These are phyloP conservation scores for Candida qinlingensis DNA, from an alignment of 805 yeast species.

Conservation along the genomic window DNA sequence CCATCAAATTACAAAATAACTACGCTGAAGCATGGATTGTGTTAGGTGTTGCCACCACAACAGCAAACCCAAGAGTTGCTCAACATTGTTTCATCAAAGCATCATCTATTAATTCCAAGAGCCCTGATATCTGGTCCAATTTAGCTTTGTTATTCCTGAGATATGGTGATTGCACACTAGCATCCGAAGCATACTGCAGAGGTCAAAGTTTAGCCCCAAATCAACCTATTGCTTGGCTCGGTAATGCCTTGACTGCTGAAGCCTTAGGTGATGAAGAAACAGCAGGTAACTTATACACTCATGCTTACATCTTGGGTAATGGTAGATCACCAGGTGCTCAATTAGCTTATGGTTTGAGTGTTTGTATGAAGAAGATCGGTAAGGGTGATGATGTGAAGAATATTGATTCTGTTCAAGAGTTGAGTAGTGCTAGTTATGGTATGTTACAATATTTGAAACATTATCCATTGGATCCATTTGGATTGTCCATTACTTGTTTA, in stretches of 20 bases:
- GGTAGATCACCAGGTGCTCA: constrained; percentile 69
- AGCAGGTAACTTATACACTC: constrained; percentile 63
- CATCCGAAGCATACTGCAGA: constrained; percentile 63
- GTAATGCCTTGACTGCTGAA: constrained; percentile 64
- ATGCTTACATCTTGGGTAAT: constrained; percentile 72
- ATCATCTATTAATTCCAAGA: constrained; percentile 59
- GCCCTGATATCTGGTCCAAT: constrained; percentile 71
- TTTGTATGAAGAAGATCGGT: constrained; percentile 43
- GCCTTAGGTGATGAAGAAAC: constrained; percentile 41
- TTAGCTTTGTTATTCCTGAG: constrained; percentile 72
- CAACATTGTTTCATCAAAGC: constrained; percentile 95
- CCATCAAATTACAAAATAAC: constrained; percentile 66
- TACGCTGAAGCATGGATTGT: constrained; percentile 77
- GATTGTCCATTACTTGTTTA: constrained; percentile 48
- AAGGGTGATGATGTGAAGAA: constrained; percentile 45
- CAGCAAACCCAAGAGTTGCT: constrained; percentile 61
- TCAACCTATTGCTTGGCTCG: constrained; percentile 73
- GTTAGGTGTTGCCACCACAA: constrained; percentile 69
- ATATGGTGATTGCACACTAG: constrained; percentile 63
- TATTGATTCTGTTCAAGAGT: constrained; percentile 55
- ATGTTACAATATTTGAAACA: constrained; percentile 58
- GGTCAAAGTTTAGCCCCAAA: constrained; percentile 83
- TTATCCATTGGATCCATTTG: constrained; percentile 52
- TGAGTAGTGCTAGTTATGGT: constrained; percentile 63
- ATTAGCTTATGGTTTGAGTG: constrained; percentile 60